Percentiles rank a stretch among this genome's conserved stretches.
These are phyloP conservation scores for Glonium stellatum DNA, from an alignment of 495 filamentous ascomycete species.

Conservation along the genomic window DNA sequence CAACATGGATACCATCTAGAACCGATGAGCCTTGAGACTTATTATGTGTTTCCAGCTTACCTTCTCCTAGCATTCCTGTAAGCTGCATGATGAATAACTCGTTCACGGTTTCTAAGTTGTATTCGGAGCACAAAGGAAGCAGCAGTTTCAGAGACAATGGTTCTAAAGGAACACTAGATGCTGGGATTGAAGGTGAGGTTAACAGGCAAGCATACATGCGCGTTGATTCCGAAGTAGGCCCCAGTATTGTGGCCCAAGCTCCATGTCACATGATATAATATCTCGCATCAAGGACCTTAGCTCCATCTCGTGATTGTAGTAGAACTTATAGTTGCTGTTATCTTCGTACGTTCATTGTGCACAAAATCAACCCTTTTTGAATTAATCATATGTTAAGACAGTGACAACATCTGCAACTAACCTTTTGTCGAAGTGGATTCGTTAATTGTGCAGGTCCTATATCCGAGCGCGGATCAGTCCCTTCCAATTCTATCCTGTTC, in stretches of 20 bases:
- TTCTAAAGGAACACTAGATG: background rate
- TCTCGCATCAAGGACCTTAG: background rate
- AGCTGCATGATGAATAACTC: conserved; percentile 13
- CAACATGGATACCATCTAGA: conserved; percentile 94
- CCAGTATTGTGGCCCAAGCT: conserved; percentile 1
- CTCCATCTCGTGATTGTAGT: too few relatives aligned
- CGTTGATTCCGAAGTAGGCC: too few relatives aligned
- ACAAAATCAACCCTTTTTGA: too few relatives aligned
- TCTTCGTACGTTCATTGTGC: too few relatives aligned
- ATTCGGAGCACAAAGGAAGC: background rate
- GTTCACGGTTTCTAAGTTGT: background rate
- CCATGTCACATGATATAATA: background rate
- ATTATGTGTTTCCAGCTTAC: conserved; percentile 16
- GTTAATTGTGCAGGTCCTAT: too few relatives aligned
- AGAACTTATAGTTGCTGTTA: too few relatives aligned
- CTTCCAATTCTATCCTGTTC: too few relatives aligned
- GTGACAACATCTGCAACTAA: too few relatives aligned
- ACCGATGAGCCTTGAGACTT: conserved; percentile 10
- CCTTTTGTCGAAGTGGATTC: too few relatives aligned
- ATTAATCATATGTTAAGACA: too few relatives aligned
- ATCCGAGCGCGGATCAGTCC: too few relatives aligned
- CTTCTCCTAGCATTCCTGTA: conserved; percentile 40
- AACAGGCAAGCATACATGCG: background rate
- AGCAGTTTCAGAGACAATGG: background rate
- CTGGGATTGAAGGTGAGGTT: background rate